These are phyloP conservation scores for Beta macrorhiza DNA, from an alignment of 179 eudicot species.

Conservation along the genomic window DNA sequence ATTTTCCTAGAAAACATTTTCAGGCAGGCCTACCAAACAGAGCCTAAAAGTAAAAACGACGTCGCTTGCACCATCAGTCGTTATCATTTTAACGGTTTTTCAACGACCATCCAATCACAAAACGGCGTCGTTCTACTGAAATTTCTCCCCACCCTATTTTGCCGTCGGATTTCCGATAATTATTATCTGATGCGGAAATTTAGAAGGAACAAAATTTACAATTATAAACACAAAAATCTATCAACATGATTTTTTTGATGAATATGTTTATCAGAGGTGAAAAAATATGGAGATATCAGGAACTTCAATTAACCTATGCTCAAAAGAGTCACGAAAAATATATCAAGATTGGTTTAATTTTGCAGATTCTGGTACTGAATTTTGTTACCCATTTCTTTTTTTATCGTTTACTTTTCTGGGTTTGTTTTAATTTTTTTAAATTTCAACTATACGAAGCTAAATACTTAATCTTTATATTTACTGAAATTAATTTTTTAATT, in stretches of 20 bases:
- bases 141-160: neutral
- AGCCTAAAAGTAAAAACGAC: neutral
- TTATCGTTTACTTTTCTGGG: no score
- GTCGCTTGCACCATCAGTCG: neutral
- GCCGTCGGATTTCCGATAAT: neutral
- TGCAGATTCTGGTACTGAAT: conserved; percentile 58
- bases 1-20: no score
- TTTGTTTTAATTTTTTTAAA: conserved; percentile 15
- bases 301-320: conserved; percentile 30
- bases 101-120: neutral
- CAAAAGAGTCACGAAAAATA: conserved; percentile 44
- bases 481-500: neutral
- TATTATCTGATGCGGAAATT: neutral
- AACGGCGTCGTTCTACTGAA: conserved; percentile 7
- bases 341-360: conserved; percentile 63
- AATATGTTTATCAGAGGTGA: neutral
- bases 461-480: neutral
- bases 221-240: no score
- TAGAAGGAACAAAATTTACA: neutral
- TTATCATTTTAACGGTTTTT: conserved; percentile 9
- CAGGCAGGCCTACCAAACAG: no score
- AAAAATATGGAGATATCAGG: conserved; percentile 46
- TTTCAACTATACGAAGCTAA: conserved; percentile 4
- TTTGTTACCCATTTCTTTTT: neutral
- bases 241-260: neutral